phyloP scores from a whole-genome alignment of 2,329 filamentous ascomycete species.

The Cercospora zeae-maydis region DNA sequence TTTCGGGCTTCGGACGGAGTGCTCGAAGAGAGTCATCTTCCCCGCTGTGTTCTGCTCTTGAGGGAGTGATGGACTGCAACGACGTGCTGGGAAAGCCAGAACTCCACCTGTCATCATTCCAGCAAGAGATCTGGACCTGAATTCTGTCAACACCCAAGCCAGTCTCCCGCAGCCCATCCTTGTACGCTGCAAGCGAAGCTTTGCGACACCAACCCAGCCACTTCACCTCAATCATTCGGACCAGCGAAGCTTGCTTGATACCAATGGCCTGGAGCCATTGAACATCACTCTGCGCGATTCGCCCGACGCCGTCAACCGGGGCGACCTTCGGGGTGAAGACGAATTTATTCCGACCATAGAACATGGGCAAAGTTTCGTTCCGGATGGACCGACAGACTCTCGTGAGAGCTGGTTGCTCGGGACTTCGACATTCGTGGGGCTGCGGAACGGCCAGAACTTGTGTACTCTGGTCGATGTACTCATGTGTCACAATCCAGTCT shows the following conservation, averaged over 20 bases:
- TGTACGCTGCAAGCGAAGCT: conserved; percentile 9
- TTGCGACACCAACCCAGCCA: conserved; percentile 14
- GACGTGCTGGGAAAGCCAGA: conserved; percentile 5
- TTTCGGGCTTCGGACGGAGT: not conserved
- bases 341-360: conserved; percentile 19
- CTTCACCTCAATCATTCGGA: conserved; percentile 3
- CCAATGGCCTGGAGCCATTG: conserved; percentile 7
- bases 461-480: conserved; percentile 5
- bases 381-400: conserved; percentile 14
- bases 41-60: not conserved
- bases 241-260: not conserved
- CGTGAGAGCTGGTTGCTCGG: conserved; percentile 16
- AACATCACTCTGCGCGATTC: not conserved
- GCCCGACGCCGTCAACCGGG: not conserved
- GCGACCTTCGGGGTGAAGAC: conserved; percentile 7
- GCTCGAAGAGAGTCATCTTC: not conserved
- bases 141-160: conserved; percentile 1
- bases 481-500: conserved; percentile 9
- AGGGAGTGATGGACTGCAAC: not conserved
- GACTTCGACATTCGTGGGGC: conserved; percentile 1
- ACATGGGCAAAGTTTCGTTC: conserved; percentile 16
- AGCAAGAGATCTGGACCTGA: conserved; percentile 8
- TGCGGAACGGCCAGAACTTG: not conserved
- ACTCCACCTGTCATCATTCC: conserved; percentile 16
- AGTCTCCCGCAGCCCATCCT: not conserved